Base-by-base conservation (phyloP, 805 yeast genomes). In the Metschnikowia proteae region DNA sequence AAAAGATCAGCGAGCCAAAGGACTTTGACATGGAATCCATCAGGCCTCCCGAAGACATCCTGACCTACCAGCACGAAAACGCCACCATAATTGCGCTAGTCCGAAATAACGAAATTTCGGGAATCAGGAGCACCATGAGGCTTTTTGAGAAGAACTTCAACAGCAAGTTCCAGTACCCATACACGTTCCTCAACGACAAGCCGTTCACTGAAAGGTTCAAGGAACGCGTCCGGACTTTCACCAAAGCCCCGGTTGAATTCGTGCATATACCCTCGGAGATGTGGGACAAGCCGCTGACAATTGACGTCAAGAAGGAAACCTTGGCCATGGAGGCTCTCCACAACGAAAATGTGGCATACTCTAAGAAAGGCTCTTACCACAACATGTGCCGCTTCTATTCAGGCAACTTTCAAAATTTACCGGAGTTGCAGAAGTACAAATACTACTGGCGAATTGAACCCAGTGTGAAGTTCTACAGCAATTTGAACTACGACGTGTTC, bases 391-490 rank as follows among this genome's bases (percentile, higher is more conserved):
- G 96, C 26, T 88, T 83, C 65, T 86, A 86, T 62, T 81, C 85
- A 43, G 81, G 80, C 9, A 67, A 67, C 49, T 85, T 87, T 59
- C 85, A 76, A 61, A 74, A 84, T 43, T 79, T 84, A 52, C 86
- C 86, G 9, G 75, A 79, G 48, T 62, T 88, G 60, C 68, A 74
- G 50, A 71, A 86, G 50, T 84, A 75, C 66, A 76, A 73, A 56
- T 88, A 83, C 66, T 85, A 84, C 60, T 88, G 95, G 96, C 71
- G 96, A 52, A 72, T 88, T 42, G 96, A 88, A 65, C 96, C 96
- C 6, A 70, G 69, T 32, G 87, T 88, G 1, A 72, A 75, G 27
- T 86, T 83, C 60, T 85, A 71, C 60, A 82, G 88, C 59, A 80
- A 82, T 46, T 66, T 88, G 38, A 79, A 86, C 47, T 88, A 88